Evolutionary conservation across 495 filamentous ascomycete genomes (phyloP).

Genomic region (Cetradonia linearis): DNA sequence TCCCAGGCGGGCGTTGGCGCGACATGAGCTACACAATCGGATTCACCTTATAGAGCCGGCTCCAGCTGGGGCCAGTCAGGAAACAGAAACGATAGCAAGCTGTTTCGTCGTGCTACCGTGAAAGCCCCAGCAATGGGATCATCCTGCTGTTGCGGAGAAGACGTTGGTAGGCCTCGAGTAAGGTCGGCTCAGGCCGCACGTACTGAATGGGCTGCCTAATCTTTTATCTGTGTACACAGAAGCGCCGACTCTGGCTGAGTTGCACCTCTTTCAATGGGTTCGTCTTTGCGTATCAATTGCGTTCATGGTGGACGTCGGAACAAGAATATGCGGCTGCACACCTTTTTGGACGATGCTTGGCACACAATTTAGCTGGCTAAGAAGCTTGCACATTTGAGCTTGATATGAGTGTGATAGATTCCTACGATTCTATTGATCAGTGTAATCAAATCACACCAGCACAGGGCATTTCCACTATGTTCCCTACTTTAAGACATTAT

Average conservation of each 20-base stretch:
- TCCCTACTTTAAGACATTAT: background rate
- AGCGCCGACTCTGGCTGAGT: background rate
- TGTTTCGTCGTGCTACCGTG: background rate
- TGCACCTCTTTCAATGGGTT: background rate
- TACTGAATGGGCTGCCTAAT: background rate
- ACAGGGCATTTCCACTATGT: background rate
- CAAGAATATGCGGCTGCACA: constrained; percentile 3
- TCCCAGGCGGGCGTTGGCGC: constrained; percentile 26
- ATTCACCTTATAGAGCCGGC: background rate
- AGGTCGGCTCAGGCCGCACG: background rate
- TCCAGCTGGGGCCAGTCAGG: background rate
- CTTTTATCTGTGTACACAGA: background rate
- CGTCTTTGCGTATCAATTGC: background rate
- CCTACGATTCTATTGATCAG: too few relatives aligned
- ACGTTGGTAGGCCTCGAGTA: background rate
- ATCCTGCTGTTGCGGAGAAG: constrained; percentile 2
- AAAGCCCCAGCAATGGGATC: constrained; percentile 11
- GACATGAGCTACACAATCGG: background rate
- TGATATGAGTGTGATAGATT: too few relatives aligned
- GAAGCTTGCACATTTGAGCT: background rate
- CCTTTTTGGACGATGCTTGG: constrained; percentile 16
- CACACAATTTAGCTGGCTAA: background rate
- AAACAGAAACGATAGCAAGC: background rate
- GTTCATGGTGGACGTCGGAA: background rate
- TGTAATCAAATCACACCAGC: background rate